Evolutionary conservation across 768 basidiomycete genomes (phyloP).

Genomic region (Trametes maxima): DNA sequence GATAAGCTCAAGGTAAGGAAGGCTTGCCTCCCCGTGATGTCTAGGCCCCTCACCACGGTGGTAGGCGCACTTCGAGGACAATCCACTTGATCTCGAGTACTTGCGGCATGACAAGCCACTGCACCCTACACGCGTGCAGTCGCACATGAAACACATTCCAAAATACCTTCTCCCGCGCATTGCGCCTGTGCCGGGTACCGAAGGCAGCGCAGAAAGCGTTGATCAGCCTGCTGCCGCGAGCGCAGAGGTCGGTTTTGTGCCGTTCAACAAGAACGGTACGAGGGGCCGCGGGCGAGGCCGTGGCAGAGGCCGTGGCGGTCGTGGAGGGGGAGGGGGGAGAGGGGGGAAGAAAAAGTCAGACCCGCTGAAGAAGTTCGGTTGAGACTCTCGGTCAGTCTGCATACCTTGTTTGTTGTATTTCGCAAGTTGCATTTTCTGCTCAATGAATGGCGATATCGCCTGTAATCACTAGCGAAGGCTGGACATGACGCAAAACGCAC

Average conservation of each 20-base stretch:
- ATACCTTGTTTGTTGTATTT: background rate
- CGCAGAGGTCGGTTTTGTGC: slow-evolving; percentile 58
- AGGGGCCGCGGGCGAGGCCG: slow-evolving; percentile 57
- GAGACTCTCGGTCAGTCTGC: background rate
- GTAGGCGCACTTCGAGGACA: slow-evolving; percentile 97
- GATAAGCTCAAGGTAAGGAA: slow-evolving; percentile 88
- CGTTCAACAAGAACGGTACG: slow-evolving; percentile 63
- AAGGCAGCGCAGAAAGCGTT: slow-evolving; percentile 9
- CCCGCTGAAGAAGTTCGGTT: slow-evolving; percentile 74
- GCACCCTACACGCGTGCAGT: slow-evolving; percentile 85
- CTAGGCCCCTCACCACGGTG: slow-evolving; percentile 8
- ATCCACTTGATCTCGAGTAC: slow-evolving; percentile 90
- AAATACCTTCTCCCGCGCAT: slow-evolving; percentile 88
- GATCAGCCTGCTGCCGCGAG: slow-evolving; percentile 32
- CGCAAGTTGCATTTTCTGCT: background rate
- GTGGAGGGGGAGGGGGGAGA: slow-evolving; percentile 31
- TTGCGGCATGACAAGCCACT: slow-evolving; percentile 93
- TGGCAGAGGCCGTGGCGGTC: slow-evolving; percentile 44
- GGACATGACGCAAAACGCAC: background rate
- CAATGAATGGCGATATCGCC: background rate
- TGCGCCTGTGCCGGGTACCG: slow-evolving; percentile 51
- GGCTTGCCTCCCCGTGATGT: background rate
- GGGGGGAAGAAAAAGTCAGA: slow-evolving; percentile 76
- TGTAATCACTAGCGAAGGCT: background rate
- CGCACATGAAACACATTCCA: slow-evolving; percentile 96